Evolutionary conservation across 768 basidiomycete genomes (phyloP).

Genomic region (Cyclocybe aegerita): DNA sequence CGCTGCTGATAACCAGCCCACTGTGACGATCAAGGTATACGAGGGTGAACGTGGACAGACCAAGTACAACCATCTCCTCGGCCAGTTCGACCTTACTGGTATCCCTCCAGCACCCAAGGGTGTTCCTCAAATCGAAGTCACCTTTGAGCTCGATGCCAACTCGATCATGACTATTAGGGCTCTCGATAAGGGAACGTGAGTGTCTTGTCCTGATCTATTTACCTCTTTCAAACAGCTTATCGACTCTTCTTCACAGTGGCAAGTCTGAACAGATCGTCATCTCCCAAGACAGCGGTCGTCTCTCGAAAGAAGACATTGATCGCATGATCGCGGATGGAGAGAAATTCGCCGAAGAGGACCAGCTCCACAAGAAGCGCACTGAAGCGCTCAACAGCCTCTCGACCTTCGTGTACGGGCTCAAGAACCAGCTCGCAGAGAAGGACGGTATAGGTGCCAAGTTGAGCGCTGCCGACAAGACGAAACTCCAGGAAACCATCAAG

Average conservation of each 20-base stretch:
- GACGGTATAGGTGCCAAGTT: slow-evolving; percentile 76
- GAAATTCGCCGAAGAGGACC: slow-evolving; percentile 33
- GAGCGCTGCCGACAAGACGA: slow-evolving; percentile 52
- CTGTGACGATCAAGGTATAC: slow-evolving; percentile 86
- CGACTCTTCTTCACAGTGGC: slow-evolving; percentile 38
- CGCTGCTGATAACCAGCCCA: slow-evolving; percentile 85
- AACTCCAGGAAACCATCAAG: slow-evolving; percentile 61
- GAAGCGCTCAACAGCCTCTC: slow-evolving; percentile 57
- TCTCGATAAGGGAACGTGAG: slow-evolving; percentile 76
- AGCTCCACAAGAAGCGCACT: slow-evolving; percentile 34
- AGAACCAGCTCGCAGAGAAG: slow-evolving; percentile 66
- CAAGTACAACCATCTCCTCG: slow-evolving; percentile 88
- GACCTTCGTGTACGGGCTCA: slow-evolving; percentile 61
- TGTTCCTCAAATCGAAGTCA: slow-evolving; percentile 89
- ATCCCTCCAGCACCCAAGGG: slow-evolving; percentile 88
- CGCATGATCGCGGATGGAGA: slow-evolving; percentile 56
- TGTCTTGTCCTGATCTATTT: slow-evolving; percentile 39
- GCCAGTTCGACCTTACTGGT: slow-evolving; percentile 88
- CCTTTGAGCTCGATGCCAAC: slow-evolving; percentile 87
- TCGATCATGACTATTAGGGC: slow-evolving; percentile 84
- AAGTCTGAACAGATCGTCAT: slow-evolving; percentile 81
- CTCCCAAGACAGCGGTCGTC: slow-evolving; percentile 57
- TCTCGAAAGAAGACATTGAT: slow-evolving; percentile 55
- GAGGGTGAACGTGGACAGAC: slow-evolving; percentile 89
- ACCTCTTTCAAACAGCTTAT: neutral